These are phyloP conservation scores for Pichia occidentalis DNA, from an alignment of 805 yeast species.

Conservation along the genomic window DNA sequence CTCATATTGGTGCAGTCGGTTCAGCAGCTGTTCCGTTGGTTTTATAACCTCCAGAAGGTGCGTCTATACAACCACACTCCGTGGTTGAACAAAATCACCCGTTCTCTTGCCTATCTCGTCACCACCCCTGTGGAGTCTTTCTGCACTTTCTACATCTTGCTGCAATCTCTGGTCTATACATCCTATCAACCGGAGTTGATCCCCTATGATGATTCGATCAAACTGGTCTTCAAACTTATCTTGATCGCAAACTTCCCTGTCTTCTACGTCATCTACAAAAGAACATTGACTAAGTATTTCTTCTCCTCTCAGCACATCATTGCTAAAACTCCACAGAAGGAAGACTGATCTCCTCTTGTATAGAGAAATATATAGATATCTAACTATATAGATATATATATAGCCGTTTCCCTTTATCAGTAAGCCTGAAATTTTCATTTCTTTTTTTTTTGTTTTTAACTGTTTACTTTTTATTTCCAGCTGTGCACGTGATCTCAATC, in stretches of 20 bases:
- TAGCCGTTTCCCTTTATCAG: too few relatives aligned
- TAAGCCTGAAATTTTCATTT: neutral
- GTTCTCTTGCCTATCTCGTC: constrained; percentile 15
- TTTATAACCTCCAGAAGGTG: constrained; percentile 25
- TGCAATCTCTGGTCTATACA: constrained; percentile 17
- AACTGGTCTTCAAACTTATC: constrained; percentile 10
- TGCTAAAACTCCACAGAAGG: neutral
- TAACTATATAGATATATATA: too few relatives aligned
- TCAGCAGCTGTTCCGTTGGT: constrained; percentile 22
- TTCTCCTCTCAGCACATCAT: neutral
- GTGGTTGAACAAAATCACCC: constrained; percentile 15
- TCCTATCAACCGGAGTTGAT: constrained; percentile 15
- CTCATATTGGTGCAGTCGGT: constrained; percentile 20
- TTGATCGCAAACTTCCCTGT: constrained; percentile 19
- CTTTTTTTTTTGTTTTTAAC: too few relatives aligned
- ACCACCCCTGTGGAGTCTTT: constrained; percentile 19
- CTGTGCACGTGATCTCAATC: neutral
- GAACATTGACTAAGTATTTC: constrained; percentile 13
- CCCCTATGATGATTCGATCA: constrained; percentile 14
- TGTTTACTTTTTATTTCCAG: constrained; percentile 2
- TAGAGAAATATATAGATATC: too few relatives aligned
- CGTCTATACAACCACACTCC: constrained; percentile 21
- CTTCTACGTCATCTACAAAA: constrained; percentile 21
- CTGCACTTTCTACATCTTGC: constrained; percentile 20
- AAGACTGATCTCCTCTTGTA: too few relatives aligned